Evolutionary conservation across 176 grass and related monocot species (phyloP).

Genomic region (Themeda triandra): DNA sequence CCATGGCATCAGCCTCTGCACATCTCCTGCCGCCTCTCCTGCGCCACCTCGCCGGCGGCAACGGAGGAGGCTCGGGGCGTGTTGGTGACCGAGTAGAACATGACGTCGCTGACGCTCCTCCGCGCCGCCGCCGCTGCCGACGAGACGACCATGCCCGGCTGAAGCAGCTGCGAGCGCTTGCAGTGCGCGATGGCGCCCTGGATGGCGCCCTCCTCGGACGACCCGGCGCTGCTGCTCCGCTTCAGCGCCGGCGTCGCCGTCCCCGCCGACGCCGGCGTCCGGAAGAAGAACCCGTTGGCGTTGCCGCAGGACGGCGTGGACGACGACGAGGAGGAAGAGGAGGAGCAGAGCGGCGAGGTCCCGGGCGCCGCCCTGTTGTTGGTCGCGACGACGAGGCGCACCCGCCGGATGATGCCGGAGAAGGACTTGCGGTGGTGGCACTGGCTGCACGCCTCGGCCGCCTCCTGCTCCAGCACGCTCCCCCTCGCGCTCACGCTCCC

Average conservation of each 20-base stretch:
- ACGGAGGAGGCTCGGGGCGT: slow-evolving; percentile 47
- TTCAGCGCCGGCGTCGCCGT: slow-evolving; percentile 24
- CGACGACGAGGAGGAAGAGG: slow-evolving; percentile 27
- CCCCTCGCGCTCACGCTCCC: slow-evolving; percentile 5
- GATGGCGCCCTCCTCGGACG: slow-evolving; percentile 73
- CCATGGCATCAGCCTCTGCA: slow-evolving; percentile 48
- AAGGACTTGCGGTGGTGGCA: slow-evolving; percentile 71
- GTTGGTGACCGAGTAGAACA: slow-evolving; percentile 51
- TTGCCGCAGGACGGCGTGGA: slow-evolving; percentile 52
- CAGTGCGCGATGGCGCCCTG: slow-evolving; percentile 96
- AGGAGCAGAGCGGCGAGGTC: slow-evolving; percentile 46
- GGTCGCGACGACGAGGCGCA: slow-evolving; percentile 44
- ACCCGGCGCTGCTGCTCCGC: slow-evolving; percentile 67
- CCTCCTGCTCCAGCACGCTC: slow-evolving; percentile 41
- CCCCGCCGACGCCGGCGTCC: not conserved
- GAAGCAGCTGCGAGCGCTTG: slow-evolving; percentile 61
- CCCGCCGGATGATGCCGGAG: slow-evolving; percentile 75
- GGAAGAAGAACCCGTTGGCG: slow-evolving; percentile 33
- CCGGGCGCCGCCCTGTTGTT: slow-evolving; percentile 22
- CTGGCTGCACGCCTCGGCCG: slow-evolving; percentile 17
- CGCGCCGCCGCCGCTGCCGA: slow-evolving; percentile 1
- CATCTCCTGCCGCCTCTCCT: slow-evolving; percentile 57
- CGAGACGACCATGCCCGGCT: slow-evolving; percentile 18
- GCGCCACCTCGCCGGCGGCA: slow-evolving; percentile 34
- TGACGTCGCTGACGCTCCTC: slow-evolving; percentile 60